Evolutionary conservation across 768 basidiomycete species (phyloP), one percentile per base, ranked within the genome.

Genomic region (Lactarius hatsudake): DNA sequence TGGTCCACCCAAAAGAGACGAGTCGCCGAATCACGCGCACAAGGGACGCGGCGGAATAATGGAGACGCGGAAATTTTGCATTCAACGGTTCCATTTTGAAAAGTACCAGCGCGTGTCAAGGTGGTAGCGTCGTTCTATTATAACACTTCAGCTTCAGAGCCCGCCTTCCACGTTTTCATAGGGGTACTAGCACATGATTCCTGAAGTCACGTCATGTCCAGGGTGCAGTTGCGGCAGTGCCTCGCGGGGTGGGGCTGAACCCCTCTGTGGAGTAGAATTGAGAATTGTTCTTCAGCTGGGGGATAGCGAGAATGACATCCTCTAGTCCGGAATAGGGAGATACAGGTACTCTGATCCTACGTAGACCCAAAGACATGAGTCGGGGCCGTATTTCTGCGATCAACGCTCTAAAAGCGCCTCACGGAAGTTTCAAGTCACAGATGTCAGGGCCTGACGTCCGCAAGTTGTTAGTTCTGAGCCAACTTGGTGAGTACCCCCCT

Each of bases 341-440:
- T 53, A 26, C 51, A 53, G 13, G 26, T 15, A 15, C 26, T 26
- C 26, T 26, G 51, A 53, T 28, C 26, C 51, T 53, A 28, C 12
- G 51, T 6, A 26, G 9, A 17, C 54, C 28, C 26, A 1, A 17
- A 26, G 23, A 30, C 15, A 10, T 26, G 54, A 30, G 18, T 7
- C n/a, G 48, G 30, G 23, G 48, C 34, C 3, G 18, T 28, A 8
- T 13, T n/a, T n/a, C 55, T 26, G 15, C 17, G 36, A 62, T 58
- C 13, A 20, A 53, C 61, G 61, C 38, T 53, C 32, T 26, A 48
- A 67, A 51, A 53, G 56, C 61, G 48, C 56, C 56, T 40, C 56
- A 26, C 32, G 55, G 18, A 34, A 43, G 53, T 40, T 59, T 17
- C 60, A 67, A 40, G 53, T 45, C n/a, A 66, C 42, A 66, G 34